phyloP scores from a whole-genome alignment of 1,139 yeast genomes.

The Kodamaea plutei region DNA sequence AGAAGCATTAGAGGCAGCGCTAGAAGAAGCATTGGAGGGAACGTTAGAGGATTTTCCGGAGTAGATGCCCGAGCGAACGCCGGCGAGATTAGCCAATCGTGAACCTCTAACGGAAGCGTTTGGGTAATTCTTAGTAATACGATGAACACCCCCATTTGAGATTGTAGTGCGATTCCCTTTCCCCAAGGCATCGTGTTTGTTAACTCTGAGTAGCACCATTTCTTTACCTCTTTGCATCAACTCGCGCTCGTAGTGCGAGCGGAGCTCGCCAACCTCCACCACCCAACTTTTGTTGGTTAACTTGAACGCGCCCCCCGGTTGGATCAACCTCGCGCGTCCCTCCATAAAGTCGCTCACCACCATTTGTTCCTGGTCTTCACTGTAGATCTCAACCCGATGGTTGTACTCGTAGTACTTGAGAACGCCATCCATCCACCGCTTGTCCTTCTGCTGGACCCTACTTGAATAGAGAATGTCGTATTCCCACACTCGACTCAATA shows the following conservation, averaged over 20 bases:
- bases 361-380: slow-evolving; percentile 29
- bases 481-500: slow-evolving; percentile 26
- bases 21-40: no score
- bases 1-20: no score
- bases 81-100: no score
- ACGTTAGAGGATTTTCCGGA: no score
- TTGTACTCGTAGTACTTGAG: slow-evolving; percentile 47
- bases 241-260: slow-evolving; percentile 8
- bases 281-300: slow-evolving; percentile 17
- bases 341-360: slow-evolving; percentile 32
- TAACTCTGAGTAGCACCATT: no score
- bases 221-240: slow-evolving; percentile 3
- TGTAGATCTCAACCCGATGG: slow-evolving; percentile 41
- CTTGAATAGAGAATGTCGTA: slow-evolving; percentile 41
- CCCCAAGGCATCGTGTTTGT: no score
- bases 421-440: slow-evolving; percentile 54
- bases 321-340: slow-evolving; percentile 10
- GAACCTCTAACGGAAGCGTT: no score
- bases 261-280: slow-evolving; percentile 15
- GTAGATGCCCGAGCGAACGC: no score
- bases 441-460: slow-evolving; percentile 46
- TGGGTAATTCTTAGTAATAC: no score
- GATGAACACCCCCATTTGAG: no score
- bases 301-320: slow-evolving; percentile 12
- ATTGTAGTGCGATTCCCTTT: no score